Evolutionary conservation across 129 eudicot genomes (phyloP), one percentile per base, ranked within the genome.

Genomic region (Flaveria linearis): DNA sequence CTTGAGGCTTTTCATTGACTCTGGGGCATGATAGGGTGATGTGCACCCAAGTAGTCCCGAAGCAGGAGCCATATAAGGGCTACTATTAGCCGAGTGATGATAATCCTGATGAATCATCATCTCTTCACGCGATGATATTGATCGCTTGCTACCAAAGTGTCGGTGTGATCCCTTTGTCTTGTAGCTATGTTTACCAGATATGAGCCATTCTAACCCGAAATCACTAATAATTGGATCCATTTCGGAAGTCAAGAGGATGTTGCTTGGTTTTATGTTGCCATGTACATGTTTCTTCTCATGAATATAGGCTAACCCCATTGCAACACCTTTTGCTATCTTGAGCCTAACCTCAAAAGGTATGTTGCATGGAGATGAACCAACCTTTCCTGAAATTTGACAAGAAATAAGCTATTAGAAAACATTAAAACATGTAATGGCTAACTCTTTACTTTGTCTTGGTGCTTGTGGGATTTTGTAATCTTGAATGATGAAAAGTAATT

Each of bases 11-110:
- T 91, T 83, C 79, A 88, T 87, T 8, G 96, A 87, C 83, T 93
- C 98, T 1, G 98, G 98, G 68, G 98, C 97, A 80, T 88, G 96
- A 68, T 91, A 93, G 41, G 96, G 90, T 15, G 98, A 91, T 8
- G 93, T 89, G 92, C 91, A 83, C 73, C 97, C 97, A 14, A 83
- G 79, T 78, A 85, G 67, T 25, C 86, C 87, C 0, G 81, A 73
- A 3, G 89, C 86, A 28, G 84, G 82, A 50, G 80, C 72, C 33
- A 89, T 83, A 33, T 77, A 80, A 11, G 76, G 80, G 57, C 75
- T 82, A 4, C 86, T 88, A 73, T 87, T 89, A 20, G 86, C 81
- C 9, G 84, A 79, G 57, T 76, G 67, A 30, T 85, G 82, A 68
- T 73, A 80, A 60, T 86, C 91, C 3, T 81, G 68, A 22, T 81